Evolutionary conservation across 169 alveolate species (phyloP).

Genomic region (Eimeria nieschulzi): DNA sequence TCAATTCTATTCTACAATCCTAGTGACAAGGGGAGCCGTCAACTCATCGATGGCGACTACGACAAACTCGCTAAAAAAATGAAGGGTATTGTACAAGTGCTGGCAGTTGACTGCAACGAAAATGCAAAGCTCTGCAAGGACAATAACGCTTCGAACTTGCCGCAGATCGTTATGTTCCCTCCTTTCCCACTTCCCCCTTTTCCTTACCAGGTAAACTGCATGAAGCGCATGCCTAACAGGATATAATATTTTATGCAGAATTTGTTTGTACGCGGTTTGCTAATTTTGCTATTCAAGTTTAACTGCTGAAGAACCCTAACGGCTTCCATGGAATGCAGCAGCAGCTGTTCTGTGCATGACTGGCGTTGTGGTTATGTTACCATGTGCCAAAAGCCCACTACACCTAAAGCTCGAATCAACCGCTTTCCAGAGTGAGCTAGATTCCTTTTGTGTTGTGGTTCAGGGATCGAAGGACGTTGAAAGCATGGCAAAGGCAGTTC

Average conservation of each 20-base stretch:
- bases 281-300: not conserved
- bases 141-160: conserved; percentile 79
- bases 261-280: not conserved
- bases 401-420: too few relatives aligned
- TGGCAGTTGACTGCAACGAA: conserved; percentile 83
- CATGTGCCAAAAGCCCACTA: too few relatives aligned
- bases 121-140: conserved; percentile 89
- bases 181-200: conserved; percentile 77
- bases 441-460: not conserved
- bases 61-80: conserved; percentile 83
- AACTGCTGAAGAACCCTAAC: not conserved
- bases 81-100: conserved; percentile 85
- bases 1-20: conserved; percentile 53
- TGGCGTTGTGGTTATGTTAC: not conserved
- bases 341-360: not conserved
- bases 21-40: not conserved
- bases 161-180: conserved; percentile 83
- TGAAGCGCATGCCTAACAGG: not conserved
- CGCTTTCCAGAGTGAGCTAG: not conserved
- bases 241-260: not conserved
- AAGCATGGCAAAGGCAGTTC: conserved; percentile 13
- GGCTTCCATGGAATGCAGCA: not conserved
- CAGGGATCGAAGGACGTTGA: conserved; percentile 29
- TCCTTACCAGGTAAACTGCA: conserved; percentile 21
- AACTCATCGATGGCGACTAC: conserved; percentile 80